Percentiles rank a stretch among this genome's conserved stretches.
phyloP scores from a whole-genome alignment of 108 stramenopile genomes.

The Schizochytrium sp. region DNA sequence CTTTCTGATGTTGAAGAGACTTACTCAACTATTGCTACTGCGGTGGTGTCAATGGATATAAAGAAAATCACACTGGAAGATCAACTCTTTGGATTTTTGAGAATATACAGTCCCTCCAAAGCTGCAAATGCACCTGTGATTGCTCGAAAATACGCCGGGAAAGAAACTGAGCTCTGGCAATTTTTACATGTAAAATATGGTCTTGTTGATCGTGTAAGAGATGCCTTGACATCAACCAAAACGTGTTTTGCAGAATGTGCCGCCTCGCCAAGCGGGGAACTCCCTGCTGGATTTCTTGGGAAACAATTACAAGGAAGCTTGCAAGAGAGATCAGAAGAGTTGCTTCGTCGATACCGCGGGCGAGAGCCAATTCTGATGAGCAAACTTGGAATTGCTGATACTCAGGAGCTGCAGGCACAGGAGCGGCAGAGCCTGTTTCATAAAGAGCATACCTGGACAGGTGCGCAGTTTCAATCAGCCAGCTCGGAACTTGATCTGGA shows the following conservation, averaged over 20 bases:
- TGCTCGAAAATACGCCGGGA: conserved; percentile 14
- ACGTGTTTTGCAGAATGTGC: neutral
- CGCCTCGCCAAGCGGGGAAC: neutral
- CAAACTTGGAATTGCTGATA: conserved; percentile 25
- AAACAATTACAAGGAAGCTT: neutral
- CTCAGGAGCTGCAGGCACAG: neutral
- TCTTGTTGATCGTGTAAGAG: neutral
- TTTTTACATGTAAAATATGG: conserved; percentile 29
- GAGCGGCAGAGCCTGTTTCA: neutral
- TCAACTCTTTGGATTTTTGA: neutral
- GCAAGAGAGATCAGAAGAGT: neutral
- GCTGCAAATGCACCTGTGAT: neutral
- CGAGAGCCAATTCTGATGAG: conserved; percentile 33
- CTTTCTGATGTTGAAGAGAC: conserved; percentile 16
- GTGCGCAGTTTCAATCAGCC: neutral
- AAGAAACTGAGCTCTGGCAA: conserved; percentile 26
- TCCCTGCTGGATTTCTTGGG: neutral
- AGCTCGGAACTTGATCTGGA: neutral
- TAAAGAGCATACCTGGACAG: neutral
- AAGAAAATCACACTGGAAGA: neutral
- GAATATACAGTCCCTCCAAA: conserved; percentile 11
- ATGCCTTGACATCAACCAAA: neutral
- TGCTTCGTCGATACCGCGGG: neutral
- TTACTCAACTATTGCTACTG: neutral
- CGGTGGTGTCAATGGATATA: neutral